Evolutionary conservation across 1,139 yeast species (phyloP).

Genomic region (Taiozyma sp.): DNA sequence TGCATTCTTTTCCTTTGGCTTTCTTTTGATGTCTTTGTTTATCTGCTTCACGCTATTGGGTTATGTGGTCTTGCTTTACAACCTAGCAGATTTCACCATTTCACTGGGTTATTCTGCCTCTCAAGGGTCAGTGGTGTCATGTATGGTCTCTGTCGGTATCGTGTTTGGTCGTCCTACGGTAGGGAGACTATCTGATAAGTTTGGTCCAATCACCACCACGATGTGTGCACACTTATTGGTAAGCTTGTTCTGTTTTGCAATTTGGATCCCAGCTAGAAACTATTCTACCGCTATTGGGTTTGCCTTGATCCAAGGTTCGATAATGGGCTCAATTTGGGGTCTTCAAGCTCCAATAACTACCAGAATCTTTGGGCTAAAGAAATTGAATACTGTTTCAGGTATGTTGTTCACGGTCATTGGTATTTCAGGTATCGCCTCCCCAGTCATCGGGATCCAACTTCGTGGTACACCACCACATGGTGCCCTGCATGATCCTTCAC

Average conservation of each 20-base stretch:
- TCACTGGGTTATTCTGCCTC: constrained; percentile 49
- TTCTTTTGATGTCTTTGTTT: constrained; percentile 44
- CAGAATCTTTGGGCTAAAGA: constrained; percentile 41
- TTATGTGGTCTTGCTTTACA: constrained; percentile 53
- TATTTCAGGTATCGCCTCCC: constrained; percentile 42
- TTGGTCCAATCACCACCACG: constrained; percentile 51
- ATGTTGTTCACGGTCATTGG: constrained; percentile 50
- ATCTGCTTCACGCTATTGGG: constrained; percentile 46
- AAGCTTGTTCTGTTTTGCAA: constrained; percentile 37
- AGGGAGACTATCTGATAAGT: constrained; percentile 48
- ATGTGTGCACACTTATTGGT: constrained; percentile 27
- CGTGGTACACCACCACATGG: constrained; percentile 30
- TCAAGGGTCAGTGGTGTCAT: constrained; percentile 56
- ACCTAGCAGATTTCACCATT: constrained; percentile 53
- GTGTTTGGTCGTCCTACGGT: constrained; percentile 55
- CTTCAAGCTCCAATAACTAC: constrained; percentile 23
- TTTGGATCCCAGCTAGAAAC: constrained; percentile 59
- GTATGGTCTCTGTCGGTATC: constrained; percentile 57
- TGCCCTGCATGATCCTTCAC: constrained; percentile 32
- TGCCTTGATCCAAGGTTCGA: constrained; percentile 40
- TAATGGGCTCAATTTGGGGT: constrained; percentile 41
- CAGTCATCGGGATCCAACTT: constrained; percentile 46
- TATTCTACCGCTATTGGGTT: constrained; percentile 45
- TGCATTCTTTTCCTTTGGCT: constrained; percentile 32
- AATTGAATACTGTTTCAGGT: constrained; percentile 42